Percentiles rank a stretch among this genome's conserved stretches.
phyloP scores from a whole-genome alignment of 371 early-diverging fungal genomes.

The Mucor plumbeus region DNA sequence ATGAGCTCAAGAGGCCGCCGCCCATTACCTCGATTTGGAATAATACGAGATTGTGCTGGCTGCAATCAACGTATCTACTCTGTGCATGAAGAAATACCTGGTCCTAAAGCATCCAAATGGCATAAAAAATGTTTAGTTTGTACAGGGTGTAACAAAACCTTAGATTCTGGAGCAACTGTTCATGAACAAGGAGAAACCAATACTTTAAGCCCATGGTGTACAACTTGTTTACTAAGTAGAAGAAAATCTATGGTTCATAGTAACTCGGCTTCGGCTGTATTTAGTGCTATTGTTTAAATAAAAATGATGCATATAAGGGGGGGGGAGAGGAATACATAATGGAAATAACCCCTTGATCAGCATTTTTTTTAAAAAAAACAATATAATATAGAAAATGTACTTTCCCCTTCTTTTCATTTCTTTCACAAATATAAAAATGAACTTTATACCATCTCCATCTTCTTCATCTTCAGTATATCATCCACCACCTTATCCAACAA shows the following conservation, averaged over 20 bases:
- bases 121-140: constrained; percentile 49
- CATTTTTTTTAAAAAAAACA: not conserved
- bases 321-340: not conserved
- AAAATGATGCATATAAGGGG: constrained; percentile 5
- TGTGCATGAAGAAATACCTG: constrained; percentile 53
- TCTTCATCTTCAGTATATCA: constrained; percentile 3
- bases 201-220: constrained; percentile 40
- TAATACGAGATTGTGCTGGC: constrained; percentile 41
- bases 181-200: constrained; percentile 24
- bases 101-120: constrained; percentile 51
- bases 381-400: not conserved
- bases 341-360: constrained; percentile 6
- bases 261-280: constrained; percentile 6
- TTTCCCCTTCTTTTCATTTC: not conserved
- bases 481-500: constrained; percentile 11
- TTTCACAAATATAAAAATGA: not conserved
- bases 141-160: constrained; percentile 36
- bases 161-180: constrained; percentile 50
- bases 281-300: constrained; percentile 7
- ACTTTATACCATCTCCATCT: not conserved
- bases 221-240: constrained; percentile 39
- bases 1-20: constrained; percentile 42
- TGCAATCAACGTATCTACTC: constrained; percentile 42
- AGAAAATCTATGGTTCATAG: not conserved
- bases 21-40: constrained; percentile 47